Base-by-base conservation (phyloP, 345 rosid genomes). In the Diplotaxis tenuifolia region DNA sequence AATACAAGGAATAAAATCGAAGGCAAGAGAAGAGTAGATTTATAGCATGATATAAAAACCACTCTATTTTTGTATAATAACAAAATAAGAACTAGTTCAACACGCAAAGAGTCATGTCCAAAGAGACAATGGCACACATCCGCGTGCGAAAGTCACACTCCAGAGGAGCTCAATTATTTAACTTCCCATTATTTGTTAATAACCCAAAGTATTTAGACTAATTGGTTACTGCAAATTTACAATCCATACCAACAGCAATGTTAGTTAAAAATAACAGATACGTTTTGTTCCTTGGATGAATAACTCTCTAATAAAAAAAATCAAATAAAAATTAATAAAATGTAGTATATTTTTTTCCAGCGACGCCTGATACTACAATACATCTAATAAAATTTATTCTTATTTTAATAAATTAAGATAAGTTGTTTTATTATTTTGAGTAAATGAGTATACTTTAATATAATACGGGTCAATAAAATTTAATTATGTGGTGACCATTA, bases 71-170 rank as follows among this genome's bases (percentile, higher is more conserved):
- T 34, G 2, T 20, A 45, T 45, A 4, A 5, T 53, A 54, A 52
- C 57, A 9, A 49, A 54, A 21, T 53, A 7, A 70, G 27, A 20
- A 40, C 28, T 5, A 42, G 49, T 42, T 47, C 20, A 20, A 36
- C 67, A 62, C 54, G 62, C 16, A 50, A 36, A 72, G 15, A 52
- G 22, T 16, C 52, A 38, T 62, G 62, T 59, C 6, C 14, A 34
- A 21, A 53, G 42, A 67, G 20, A 6, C 65, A 23, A 9, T 8
- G 7, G 12, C 58, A 59, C 74, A 14, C 58, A 25, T 59, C 21
- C n/a, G 62, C 62, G 34, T 32, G 36, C 61, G 10, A 32, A 31
- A 32, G 68, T 34, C 75, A 71, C 68, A 22, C 68, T 61, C 68
- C 21, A 18, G 14, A 68, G 23, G 22, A 50, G 22, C 10, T 32